Conservation (phyloP, 2,329 filamentous ascomycete genomes). For the Exserohilum rostratum region DNA sequence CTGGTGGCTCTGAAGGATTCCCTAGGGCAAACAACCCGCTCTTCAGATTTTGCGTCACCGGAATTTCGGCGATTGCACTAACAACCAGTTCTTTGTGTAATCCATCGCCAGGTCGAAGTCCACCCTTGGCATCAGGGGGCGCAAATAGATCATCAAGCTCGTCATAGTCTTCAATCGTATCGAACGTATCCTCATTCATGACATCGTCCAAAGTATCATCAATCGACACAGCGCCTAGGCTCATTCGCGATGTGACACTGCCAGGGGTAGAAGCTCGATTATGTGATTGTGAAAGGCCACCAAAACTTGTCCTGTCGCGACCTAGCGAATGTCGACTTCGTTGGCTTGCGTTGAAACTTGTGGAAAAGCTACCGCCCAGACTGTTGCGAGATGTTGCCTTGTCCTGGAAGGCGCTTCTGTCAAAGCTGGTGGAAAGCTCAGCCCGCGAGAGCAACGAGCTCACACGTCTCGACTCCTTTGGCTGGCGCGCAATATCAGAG, state of each 20-base stretch:
- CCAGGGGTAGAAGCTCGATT: conserved; percentile 64
- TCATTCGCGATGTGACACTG: conserved; percentile 48
- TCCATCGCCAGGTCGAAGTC: conserved; percentile 44
- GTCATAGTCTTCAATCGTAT: conserved; percentile 49
- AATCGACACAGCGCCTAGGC: conserved; percentile 44
- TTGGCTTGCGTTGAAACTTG: conserved; percentile 56
- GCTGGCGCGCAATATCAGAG: conserved; percentile 57
- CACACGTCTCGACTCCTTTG: conserved; percentile 74
- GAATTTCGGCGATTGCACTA: conserved; percentile 44
- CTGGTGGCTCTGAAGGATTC: conserved; percentile 24
- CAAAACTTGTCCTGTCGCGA: conserved; percentile 67
- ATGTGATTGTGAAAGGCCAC: conserved; percentile 48
- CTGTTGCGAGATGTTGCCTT: conserved; percentile 59
- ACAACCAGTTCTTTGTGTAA: conserved; percentile 49
- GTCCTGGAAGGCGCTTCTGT: conserved; percentile 80
- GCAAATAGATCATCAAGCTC: conserved; percentile 48
- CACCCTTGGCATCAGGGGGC: conserved; percentile 36
- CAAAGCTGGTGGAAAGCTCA: conserved; percentile 84
- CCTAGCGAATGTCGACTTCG: conserved; percentile 78
- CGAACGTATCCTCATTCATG: conserved; percentile 48
- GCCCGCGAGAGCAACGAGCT: conserved; percentile 89
- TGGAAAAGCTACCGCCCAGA: conserved; percentile 49
- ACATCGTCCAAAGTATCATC: conserved; percentile 48
- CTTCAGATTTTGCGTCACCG: conserved; percentile 37
- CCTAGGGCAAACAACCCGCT: conserved; percentile 34